These are phyloP conservation scores for Mycena filopes DNA, from an alignment of 768 basidiomycete species.

Conservation along the genomic window DNA sequence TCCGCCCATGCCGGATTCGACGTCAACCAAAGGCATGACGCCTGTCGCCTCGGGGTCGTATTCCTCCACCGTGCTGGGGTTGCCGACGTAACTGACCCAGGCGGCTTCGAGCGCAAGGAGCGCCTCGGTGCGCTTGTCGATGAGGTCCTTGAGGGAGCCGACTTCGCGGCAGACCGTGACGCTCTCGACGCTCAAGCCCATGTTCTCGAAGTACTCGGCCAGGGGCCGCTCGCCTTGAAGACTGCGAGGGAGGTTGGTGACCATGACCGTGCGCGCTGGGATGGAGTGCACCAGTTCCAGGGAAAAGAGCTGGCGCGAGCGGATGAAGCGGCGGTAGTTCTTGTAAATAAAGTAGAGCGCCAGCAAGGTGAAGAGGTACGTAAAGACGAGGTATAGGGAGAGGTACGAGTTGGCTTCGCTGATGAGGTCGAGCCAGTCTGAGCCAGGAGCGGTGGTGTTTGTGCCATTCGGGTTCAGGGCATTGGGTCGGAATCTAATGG, in stretches of 20 bases:
- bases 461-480: constrained; percentile 29
- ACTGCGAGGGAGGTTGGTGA: constrained; percentile 85
- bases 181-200: constrained; percentile 90
- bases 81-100: constrained; percentile 94
- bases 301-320: constrained; percentile 92
- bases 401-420: constrained; percentile 91
- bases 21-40: constrained; percentile 53
- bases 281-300: constrained; percentile 96
- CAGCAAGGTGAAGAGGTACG: constrained; percentile 91
- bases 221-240: constrained; percentile 86
- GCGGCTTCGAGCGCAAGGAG: constrained; percentile 82
- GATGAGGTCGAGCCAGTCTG: constrained; percentile 88
- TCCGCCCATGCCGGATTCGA: constrained; percentile 62
- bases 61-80: constrained; percentile 86
- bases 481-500: constrained; percentile 36
- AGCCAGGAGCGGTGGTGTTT: constrained; percentile 50
- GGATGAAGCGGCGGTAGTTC: constrained; percentile 90
- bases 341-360: constrained; percentile 88
- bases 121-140: constrained; percentile 85
- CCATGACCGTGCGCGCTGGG: constrained; percentile 91
- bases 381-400: constrained; percentile 90
- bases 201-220: constrained; percentile 93
- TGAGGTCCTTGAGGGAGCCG: constrained; percentile 71
- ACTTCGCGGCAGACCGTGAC: constrained; percentile 91
- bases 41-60: constrained; percentile 79